Evolutionary conservation across 441 rosid species (phyloP).

Genomic region (Adansonia madagascariensis): DNA sequence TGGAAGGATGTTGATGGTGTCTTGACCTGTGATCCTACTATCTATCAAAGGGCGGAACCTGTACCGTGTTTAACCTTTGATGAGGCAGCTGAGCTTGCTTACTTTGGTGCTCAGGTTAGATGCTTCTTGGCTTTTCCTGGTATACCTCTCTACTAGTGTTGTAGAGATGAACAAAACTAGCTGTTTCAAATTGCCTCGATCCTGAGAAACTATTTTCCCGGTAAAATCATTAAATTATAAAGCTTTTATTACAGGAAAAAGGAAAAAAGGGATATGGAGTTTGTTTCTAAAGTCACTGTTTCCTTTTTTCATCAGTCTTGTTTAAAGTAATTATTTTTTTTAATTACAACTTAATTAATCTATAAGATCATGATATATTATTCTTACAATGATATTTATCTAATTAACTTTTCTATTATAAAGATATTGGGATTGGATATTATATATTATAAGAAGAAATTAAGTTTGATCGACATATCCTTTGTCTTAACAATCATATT

Average conservation of each 20-base stretch:
- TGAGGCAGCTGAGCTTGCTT: slow-evolving; percentile 97
- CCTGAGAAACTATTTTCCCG: neutral
- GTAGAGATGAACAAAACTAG: neutral
- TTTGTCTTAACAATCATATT: too few relatives aligned
- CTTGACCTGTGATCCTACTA: slow-evolving; percentile 89
- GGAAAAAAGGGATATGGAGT: neutral
- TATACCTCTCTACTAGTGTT: neutral
- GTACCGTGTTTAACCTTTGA: slow-evolving; percentile 86
- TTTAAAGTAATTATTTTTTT: too few relatives aligned
- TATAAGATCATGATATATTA: too few relatives aligned
- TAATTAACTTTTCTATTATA: too few relatives aligned
- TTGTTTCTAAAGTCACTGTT: neutral
- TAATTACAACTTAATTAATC: too few relatives aligned
- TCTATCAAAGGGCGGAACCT: slow-evolving; percentile 66
- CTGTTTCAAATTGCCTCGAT: neutral
- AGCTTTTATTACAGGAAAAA: neutral
- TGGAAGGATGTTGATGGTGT: slow-evolving; percentile 99
- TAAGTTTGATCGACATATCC: too few relatives aligned
- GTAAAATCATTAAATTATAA: neutral
- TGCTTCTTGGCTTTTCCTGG: slow-evolving; percentile 22
- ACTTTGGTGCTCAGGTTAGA: slow-evolving; percentile 90
- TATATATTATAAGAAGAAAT: too few relatives aligned
- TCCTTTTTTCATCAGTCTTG: neutral
- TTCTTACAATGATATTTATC: too few relatives aligned
- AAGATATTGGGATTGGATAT: too few relatives aligned